Evolutionary conservation across 2,329 filamentous ascomycete species (phyloP).

Genomic region (Albifimbria verrucaria): DNA sequence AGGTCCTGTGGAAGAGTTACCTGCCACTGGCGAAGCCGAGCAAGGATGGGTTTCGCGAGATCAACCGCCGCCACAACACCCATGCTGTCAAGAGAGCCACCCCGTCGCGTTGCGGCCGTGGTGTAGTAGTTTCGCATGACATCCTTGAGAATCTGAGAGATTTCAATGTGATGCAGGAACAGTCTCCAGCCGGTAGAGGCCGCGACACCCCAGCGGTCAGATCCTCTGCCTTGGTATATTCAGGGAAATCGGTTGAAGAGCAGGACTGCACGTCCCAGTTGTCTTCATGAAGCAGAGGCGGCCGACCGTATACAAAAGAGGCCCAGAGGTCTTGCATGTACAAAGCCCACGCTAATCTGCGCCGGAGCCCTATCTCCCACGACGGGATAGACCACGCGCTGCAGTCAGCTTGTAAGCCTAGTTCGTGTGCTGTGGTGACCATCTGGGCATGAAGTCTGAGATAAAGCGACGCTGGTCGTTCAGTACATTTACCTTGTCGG

Average conservation of each 20-base stretch:
- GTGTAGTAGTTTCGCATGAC: slow-evolving; percentile 48
- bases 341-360: slow-evolving; percentile 60
- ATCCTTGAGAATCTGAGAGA: slow-evolving; percentile 49
- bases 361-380: slow-evolving; percentile 61
- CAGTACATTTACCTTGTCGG: slow-evolving; percentile 29
- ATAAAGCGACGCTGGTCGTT: slow-evolving; percentile 21
- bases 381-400: slow-evolving; percentile 58
- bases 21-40: slow-evolving; percentile 40
- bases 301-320: slow-evolving; percentile 53
- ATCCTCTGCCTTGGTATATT: slow-evolving; percentile 31
- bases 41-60: slow-evolving; percentile 27
- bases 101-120: slow-evolving; percentile 23
- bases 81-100: slow-evolving; percentile 27
- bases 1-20: slow-evolving; percentile 41
- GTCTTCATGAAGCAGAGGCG: slow-evolving; percentile 47
- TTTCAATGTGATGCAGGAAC: slow-evolving; percentile 47
- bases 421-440: slow-evolving; percentile 54
- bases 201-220: slow-evolving; percentile 30
- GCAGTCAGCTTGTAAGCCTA: slow-evolving; percentile 60
- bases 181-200: slow-evolving; percentile 42
- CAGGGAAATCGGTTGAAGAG: slow-evolving; percentile 33
- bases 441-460: slow-evolving; percentile 50
- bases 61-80: slow-evolving; percentile 30
- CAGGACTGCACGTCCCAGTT: slow-evolving; percentile 52
- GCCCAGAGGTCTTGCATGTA: slow-evolving; percentile 66